Conservation (phyloP, 2,329 filamentous ascomycete species). For the Stachybotrys chlorohalonatus region DNA sequence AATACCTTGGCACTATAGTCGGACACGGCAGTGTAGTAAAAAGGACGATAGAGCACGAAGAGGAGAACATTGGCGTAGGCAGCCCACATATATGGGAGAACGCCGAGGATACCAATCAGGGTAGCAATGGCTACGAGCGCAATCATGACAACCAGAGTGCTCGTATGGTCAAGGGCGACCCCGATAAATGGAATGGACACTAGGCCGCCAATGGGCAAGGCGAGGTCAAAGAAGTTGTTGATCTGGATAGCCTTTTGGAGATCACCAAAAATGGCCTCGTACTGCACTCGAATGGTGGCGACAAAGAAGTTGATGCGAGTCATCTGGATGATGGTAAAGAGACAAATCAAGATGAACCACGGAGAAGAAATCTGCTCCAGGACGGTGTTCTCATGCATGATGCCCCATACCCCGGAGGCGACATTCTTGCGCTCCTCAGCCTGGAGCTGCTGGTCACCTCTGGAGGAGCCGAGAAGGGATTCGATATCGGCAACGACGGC, state of each 20-base stretch:
- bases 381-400: slow-evolving; percentile 66
- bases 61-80: slow-evolving; percentile 69
- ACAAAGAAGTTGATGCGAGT: slow-evolving; percentile 89
- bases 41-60: slow-evolving; percentile 77
- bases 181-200: slow-evolving; percentile 84
- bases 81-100: slow-evolving; percentile 59
- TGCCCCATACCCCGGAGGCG: slow-evolving; percentile 75
- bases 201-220: slow-evolving; percentile 74
- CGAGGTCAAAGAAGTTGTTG: slow-evolving; percentile 74
- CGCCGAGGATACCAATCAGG: slow-evolving; percentile 65
- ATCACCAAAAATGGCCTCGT: slow-evolving; percentile 62
- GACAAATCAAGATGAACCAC: slow-evolving; percentile 77
- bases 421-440: slow-evolving; percentile 62
- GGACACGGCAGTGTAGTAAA: slow-evolving; percentile 86
- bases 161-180: slow-evolving; percentile 64
- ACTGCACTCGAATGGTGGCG: slow-evolving; percentile 75
- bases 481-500: slow-evolving; percentile 63
- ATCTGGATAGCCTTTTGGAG: slow-evolving; percentile 53
- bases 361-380: slow-evolving; percentile 65
- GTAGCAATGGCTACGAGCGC: slow-evolving; percentile 65
- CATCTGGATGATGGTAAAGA: slow-evolving; percentile 73
- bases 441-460: slow-evolving; percentile 53
- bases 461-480: slow-evolving; percentile 56
- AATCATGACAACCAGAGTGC: slow-evolving; percentile 61
- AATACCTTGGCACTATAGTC: slow-evolving; percentile 91